phyloP scores from a whole-genome alignment of 2,329 filamentous ascomycete genomes.

The Claviceps paspali region DNA sequence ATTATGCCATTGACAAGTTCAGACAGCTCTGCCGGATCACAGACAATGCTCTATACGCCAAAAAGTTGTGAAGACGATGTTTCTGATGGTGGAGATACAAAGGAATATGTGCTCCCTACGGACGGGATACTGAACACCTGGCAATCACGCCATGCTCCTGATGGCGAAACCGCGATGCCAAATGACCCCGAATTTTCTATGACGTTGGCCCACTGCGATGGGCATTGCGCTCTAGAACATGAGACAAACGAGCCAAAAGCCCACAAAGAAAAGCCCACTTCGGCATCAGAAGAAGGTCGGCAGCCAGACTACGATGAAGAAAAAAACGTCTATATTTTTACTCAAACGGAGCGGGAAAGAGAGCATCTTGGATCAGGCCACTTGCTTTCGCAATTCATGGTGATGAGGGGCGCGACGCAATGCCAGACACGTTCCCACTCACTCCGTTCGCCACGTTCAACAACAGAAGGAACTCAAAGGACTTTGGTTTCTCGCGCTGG shows the following conservation, averaged over 20 bases:
- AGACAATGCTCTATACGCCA: not conserved
- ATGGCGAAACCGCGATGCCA: not conserved
- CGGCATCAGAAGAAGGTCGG: not conserved
- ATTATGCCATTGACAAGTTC: not conserved
- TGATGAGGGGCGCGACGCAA: constrained; percentile 2
- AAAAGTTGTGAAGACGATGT: not conserved
- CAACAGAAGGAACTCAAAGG: not conserved
- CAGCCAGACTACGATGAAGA: not conserved
- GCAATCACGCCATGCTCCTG: not conserved
- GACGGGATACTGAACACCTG: not conserved
- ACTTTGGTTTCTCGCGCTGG: not conserved
- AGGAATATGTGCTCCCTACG: not conserved
- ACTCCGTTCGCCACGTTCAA: not conserved
- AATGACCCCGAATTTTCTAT: not conserved
- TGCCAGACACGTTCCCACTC: not conserved
- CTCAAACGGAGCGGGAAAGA: not conserved
- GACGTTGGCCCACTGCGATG: not conserved
- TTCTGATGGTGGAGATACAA: not conserved
- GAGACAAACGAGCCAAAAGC: not conserved
- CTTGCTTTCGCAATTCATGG: constrained; percentile 5
- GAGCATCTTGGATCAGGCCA: not conserved
- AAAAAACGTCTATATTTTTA: not conserved
- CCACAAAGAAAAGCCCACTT: not conserved
- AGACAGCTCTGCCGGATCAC: not conserved
- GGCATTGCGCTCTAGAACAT: not conserved